These are phyloP conservation scores for Arabidopsis lyrata DNA, from an alignment of 441 rosid species.

Conservation along the genomic window DNA sequence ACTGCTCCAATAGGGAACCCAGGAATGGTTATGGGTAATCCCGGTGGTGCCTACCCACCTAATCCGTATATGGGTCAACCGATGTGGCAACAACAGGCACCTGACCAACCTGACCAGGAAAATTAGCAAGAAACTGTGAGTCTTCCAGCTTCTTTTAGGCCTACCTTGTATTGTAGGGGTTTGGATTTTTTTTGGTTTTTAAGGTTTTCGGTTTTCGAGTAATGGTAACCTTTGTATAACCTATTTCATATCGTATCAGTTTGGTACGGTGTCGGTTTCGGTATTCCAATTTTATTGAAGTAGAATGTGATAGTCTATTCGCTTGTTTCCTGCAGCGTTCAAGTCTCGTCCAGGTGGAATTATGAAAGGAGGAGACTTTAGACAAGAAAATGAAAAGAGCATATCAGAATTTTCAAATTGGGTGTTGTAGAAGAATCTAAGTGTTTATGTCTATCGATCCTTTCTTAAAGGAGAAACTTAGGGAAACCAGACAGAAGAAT, in stretches of 20 bases:
- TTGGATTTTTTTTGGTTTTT: background rate
- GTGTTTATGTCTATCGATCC: constrained; percentile 23
- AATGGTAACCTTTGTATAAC: constrained; percentile 3
- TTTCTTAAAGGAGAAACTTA: constrained; percentile 20
- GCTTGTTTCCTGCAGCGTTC: constrained; percentile 30
- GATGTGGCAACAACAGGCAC: constrained; percentile 72
- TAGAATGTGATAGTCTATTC: background rate
- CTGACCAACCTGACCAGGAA: constrained; percentile 73
- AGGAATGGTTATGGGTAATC: constrained; percentile 90
- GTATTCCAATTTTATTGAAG: background rate
- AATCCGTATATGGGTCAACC: constrained; percentile 78
- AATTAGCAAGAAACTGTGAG: constrained; percentile 45
- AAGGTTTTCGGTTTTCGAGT: background rate
- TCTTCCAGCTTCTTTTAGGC: constrained; percentile 26
- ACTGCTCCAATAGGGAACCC: constrained; percentile 70
- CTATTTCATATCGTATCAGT: background rate
- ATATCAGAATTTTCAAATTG: constrained; percentile 29
- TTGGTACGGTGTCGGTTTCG: background rate
- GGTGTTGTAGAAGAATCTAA: constrained; percentile 39
- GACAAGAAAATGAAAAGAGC: constrained; percentile 37
- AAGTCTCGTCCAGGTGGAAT: constrained; percentile 23
- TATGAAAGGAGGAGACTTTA: constrained; percentile 35
- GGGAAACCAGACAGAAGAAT: constrained; percentile 22
- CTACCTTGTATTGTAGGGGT: background rate
- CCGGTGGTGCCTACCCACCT: constrained; percentile 70